Evolutionary conservation across 805 yeast species (phyloP).

Genomic region (Naumovozyma castellii): DNA sequence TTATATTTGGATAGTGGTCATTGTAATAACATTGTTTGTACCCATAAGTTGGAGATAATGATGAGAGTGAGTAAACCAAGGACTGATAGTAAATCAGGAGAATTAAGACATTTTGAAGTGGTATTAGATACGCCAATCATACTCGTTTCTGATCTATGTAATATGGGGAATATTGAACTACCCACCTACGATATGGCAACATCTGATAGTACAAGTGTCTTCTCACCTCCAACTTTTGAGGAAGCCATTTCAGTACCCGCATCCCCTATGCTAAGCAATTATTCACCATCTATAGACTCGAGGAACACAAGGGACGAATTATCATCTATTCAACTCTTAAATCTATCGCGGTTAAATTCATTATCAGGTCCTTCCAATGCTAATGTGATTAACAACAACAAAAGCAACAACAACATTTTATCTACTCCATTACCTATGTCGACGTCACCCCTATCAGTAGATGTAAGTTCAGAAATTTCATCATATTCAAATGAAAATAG

Average conservation of each 20-base stretch:
- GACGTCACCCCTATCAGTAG: neutral
- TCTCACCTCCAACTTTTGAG: constrained; percentile 49
- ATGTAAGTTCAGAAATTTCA: neutral
- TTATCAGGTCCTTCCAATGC: neutral
- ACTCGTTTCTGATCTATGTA: constrained; percentile 38
- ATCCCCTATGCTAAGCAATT: constrained; percentile 32
- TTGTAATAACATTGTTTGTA: constrained; percentile 50
- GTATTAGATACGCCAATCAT: constrained; percentile 69
- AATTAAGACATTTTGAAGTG: constrained; percentile 68
- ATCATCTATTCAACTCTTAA: constrained; percentile 13
- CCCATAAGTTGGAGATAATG: constrained; percentile 62
- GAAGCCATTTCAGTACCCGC: constrained; percentile 46
- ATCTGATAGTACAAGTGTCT: constrained; percentile 12
- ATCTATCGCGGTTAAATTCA: constrained; percentile 9
- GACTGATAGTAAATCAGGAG: constrained; percentile 30
- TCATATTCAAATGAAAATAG: neutral
- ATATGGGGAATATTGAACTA: constrained; percentile 30
- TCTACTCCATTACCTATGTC: neutral
- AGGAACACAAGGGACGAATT: constrained; percentile 6
- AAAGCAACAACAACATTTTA: too few relatives aligned
- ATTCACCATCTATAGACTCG: neutral
- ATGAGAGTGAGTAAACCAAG: constrained; percentile 59
- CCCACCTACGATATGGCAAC: constrained; percentile 31
- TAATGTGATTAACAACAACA: too few relatives aligned
- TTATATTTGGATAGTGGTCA: constrained; percentile 55